A percentile compares a stretch with the other conserved stretches of the same genome.
phyloP scores from a whole-genome alignment of 2,329 filamentous ascomycete genomes.

The Fusarium albidum region DNA sequence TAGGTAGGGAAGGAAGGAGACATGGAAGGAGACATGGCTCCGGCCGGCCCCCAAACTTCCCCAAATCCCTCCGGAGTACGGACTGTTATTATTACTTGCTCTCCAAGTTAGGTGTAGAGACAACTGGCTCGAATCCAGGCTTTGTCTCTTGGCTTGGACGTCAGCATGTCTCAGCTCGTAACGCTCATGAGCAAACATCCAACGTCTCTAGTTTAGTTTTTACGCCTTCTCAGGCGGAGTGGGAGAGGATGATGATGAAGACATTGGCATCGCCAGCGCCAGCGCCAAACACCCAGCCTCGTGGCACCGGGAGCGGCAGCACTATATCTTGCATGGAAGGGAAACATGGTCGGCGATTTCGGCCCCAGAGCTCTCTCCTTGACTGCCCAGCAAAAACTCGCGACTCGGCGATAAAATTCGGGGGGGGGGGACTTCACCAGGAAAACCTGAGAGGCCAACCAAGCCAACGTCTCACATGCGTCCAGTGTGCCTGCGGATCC shows the following conservation, averaged over 20 bases:
- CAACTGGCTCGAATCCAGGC: no score
- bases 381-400: conserved; percentile 12
- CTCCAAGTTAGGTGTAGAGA: no score
- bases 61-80: not conserved
- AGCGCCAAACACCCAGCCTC: not conserved
- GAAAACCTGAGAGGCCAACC: not conserved
- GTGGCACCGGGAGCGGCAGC: conserved; percentile 18
- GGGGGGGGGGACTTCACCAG: conserved; percentile 23
- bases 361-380: conserved; percentile 9
- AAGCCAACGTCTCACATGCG: conserved; percentile 20
- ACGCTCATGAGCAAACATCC: no score
- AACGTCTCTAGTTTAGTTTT: not conserved
- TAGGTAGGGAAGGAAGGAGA: no score
- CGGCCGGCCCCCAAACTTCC: conserved; percentile 24
- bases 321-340: conserved; percentile 39
- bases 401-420: conserved; percentile 9
- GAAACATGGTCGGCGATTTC: conserved; percentile 14
- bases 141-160: not conserved
- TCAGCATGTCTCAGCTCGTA: no score
- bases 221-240: not conserved
- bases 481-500: conserved; percentile 17
- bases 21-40: conserved; percentile 26
- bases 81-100: not conserved
- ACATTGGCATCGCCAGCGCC: not conserved
- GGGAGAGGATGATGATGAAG: conserved; percentile 1